Conservation (phyloP, 345 rosid species). For the Dovyalis caffra region DNA sequence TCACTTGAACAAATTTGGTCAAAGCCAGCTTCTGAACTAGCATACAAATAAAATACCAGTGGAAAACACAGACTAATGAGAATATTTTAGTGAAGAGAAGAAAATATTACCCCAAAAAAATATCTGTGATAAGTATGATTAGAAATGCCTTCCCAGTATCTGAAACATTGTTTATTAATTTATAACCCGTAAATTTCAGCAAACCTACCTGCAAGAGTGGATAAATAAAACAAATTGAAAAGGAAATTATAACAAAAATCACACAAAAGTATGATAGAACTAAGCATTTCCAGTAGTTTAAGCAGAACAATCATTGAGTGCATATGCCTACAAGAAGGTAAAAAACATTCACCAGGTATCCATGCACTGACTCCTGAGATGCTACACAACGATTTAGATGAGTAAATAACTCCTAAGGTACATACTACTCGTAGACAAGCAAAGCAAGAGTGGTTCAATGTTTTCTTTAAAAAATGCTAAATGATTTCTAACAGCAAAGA, state of each 20-base stretch:
- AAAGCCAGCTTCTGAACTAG: background rate
- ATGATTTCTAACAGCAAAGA: background rate
- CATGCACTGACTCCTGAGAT: background rate
- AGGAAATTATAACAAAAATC: background rate
- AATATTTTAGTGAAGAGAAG: constrained; percentile 2
- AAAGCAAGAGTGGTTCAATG: background rate
- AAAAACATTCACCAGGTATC: background rate
- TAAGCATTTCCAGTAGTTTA: background rate
- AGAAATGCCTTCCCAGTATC: constrained; percentile 91
- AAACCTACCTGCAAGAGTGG: constrained; percentile 69
- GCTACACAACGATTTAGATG: background rate
- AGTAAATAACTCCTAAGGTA: background rate
- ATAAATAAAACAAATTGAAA: constrained; percentile 5
- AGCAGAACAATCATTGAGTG: background rate
- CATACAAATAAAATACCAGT: background rate
- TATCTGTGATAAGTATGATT: constrained; percentile 75
- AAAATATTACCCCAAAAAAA: constrained; percentile 71
- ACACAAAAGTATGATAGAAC: background rate
- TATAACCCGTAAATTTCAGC: constrained; percentile 91
- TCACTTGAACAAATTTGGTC: background rate
- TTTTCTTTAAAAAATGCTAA: background rate
- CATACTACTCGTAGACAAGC: background rate
- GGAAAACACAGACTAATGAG: background rate
- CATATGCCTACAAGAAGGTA: background rate
- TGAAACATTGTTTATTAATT: constrained; percentile 71